Conservation (phyloP, 108 stramenopile species). For the Cyclotella cryptica region DNA sequence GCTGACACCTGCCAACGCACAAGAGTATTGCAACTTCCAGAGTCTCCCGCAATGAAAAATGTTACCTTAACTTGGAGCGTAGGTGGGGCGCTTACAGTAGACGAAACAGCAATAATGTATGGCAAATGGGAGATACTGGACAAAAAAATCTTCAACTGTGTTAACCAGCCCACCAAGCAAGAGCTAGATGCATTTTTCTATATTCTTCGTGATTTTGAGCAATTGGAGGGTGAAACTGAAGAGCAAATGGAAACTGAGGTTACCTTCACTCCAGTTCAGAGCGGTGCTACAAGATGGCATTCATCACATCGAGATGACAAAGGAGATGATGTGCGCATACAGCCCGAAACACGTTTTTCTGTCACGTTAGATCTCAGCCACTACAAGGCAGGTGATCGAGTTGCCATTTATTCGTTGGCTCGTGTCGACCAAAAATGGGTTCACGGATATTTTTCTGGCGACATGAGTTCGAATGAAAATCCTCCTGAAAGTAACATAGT, state of each 20-base stretch:
- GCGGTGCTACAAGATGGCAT: conserved; percentile 49
- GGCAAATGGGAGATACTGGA: conserved; percentile 70
- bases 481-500: conserved; percentile 88
- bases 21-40: conserved; percentile 38
- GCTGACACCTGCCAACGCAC: conserved; percentile 39
- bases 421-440: conserved; percentile 77
- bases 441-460: conserved; percentile 20
- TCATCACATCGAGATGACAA: background rate
- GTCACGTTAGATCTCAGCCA: conserved; percentile 57
- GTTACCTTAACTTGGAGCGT: conserved; percentile 79
- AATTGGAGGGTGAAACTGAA: conserved; percentile 44
- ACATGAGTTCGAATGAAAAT: conserved; percentile 27
- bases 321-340: background rate
- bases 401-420: conserved; percentile 68
- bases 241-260: conserved; percentile 50
- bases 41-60: conserved; percentile 30
- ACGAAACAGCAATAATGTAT: conserved; percentile 73
- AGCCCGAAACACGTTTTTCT: conserved; percentile 63
- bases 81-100: conserved; percentile 82
- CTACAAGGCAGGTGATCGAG: conserved; percentile 56
- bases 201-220: conserved; percentile 41
- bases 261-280: conserved; percentile 39
- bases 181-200: conserved; percentile 50
- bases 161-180: conserved; percentile 58
- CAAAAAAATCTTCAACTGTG: conserved; percentile 55